Evolutionary conservation across 1,284 basidiomycete genomes (phyloP), one percentile per base, ranked within the genome.

Genomic region (Gomphus sp.): DNA sequence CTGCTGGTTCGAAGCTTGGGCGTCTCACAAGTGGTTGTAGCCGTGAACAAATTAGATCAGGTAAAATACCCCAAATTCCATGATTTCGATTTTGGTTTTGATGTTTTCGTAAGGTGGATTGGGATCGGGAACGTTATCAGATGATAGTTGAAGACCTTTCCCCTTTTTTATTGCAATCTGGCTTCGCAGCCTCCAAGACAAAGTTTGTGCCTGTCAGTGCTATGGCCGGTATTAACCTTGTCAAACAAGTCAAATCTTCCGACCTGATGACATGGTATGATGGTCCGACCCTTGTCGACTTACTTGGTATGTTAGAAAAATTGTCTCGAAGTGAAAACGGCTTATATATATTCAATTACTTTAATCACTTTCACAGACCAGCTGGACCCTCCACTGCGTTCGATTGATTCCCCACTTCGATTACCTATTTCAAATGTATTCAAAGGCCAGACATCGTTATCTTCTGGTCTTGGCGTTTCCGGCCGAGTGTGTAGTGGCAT

Each of bases 371-470:
- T 43, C 52, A 12, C 60, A 93, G 94, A 97, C 73, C 74, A 78
- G 58, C 76, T 98, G 31, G 87, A 91, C 59, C 89, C 93, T 0
- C 95, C 95, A 0, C 71, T 76, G 4, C 80, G 96, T 49, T 87
- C 91, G 56, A 82, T 95, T 60, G 79, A 80, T 7, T 79, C 84
- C 0, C 87, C 95, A 0, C 71, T 98, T 41, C 83, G 97, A 25
- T 79, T 98, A 59, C 96, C 96, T 0, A 82, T 99, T 22, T 90
- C 93, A 12, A 99, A 99, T 70, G 92, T 98, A 2, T 99, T 97
- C 80, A 93, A 88, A 71, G 91, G 91, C 28, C 84, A 89, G 66
- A 83, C 87, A 7, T 85, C 90, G 4, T 71, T 80, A 9, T 76
- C 80, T 2, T 78, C 78, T 0, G 91, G 91, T 16, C 82, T 85